Conservation (phyloP, 805 yeast species). For the Schizosaccharomyces cryophilus region DNA sequence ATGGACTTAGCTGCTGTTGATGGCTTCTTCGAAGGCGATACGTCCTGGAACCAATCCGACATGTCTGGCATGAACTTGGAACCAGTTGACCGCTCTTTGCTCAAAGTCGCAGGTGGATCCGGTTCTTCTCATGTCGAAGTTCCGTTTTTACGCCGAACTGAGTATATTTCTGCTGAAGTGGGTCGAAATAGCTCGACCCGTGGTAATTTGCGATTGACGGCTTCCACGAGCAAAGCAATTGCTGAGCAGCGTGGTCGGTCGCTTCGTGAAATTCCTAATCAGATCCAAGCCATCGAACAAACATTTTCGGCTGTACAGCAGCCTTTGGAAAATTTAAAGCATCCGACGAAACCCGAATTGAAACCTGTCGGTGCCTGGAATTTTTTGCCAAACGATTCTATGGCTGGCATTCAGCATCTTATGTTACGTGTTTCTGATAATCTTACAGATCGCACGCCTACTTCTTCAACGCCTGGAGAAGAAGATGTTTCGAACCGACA, state of each 20-base stretch:
- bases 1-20: slow-evolving; percentile 45
- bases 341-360: slow-evolving; percentile 53
- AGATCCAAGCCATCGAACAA: slow-evolving; percentile 44
- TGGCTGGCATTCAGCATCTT: slow-evolving; percentile 55
- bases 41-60: slow-evolving; percentile 18
- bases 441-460: not conserved
- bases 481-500: not conserved
- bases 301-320: slow-evolving; percentile 41
- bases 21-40: slow-evolving; percentile 41
- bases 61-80: slow-evolving; percentile 20
- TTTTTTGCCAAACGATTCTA: slow-evolving; percentile 71
- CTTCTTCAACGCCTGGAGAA: slow-evolving; percentile 15
- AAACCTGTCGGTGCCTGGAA: slow-evolving; percentile 61
- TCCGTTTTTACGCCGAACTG: slow-evolving; percentile 81
- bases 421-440: slow-evolving; percentile 34
- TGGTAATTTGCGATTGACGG: slow-evolving; percentile 9
- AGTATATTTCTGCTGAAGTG: slow-evolving; percentile 53
- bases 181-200: slow-evolving; percentile 10
- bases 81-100: slow-evolving; percentile 24
- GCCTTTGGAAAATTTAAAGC: slow-evolving; percentile 27
- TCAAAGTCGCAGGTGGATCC: not conserved
- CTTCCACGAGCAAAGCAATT: slow-evolving; percentile 7
- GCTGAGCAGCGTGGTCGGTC: slow-evolving; percentile 13
- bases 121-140: not conserved
- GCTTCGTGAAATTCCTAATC: slow-evolving; percentile 30